Conservation (phyloP, 805 yeast species). For the Candida cerambycidarum region DNA sequence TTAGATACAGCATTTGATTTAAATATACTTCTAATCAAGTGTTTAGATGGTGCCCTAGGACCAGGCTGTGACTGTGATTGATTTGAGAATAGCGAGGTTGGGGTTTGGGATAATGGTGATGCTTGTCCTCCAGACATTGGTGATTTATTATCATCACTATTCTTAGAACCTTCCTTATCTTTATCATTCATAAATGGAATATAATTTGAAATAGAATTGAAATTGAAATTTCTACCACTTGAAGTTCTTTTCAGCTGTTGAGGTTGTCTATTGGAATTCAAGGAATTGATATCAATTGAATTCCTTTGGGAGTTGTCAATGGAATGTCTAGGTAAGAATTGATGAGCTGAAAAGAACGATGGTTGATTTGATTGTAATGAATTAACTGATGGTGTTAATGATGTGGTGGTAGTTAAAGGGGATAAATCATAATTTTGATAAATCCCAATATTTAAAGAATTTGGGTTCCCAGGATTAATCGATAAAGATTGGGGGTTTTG, state of each 20-base stretch:
- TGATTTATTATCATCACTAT: constrained; percentile 17
- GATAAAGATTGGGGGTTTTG: constrained; percentile 12
- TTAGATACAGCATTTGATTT: constrained; percentile 16
- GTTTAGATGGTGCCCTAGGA: constrained; percentile 26
- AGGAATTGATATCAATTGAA: constrained; percentile 33
- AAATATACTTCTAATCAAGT: constrained; percentile 35
- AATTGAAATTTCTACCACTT: constrained; percentile 30
- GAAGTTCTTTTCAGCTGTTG: constrained; percentile 14
- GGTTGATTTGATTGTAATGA: constrained; percentile 44
- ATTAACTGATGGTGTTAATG: constrained; percentile 40
- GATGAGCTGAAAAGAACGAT: constrained; percentile 45
- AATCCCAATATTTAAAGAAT: constrained; percentile 5
- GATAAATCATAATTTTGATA: constrained; percentile 28
- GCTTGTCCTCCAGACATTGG: constrained; percentile 17
- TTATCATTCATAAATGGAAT: constrained; percentile 43
- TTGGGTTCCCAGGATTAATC: constrained; percentile 8
- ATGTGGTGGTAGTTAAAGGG: constrained; percentile 45
- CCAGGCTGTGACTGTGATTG: constrained; percentile 15
- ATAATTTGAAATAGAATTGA: constrained; percentile 38
- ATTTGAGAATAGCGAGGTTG: constrained; percentile 7
- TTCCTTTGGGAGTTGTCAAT: constrained; percentile 33
- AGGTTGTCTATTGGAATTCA: constrained; percentile 25
- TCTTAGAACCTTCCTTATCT: constrained; percentile 13
- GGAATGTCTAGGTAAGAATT: constrained; percentile 36
- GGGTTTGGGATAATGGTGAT: constrained; percentile 5